phyloP scores from a whole-genome alignment of 2,329 filamentous ascomycete species.

The Xylariales sp. region DNA sequence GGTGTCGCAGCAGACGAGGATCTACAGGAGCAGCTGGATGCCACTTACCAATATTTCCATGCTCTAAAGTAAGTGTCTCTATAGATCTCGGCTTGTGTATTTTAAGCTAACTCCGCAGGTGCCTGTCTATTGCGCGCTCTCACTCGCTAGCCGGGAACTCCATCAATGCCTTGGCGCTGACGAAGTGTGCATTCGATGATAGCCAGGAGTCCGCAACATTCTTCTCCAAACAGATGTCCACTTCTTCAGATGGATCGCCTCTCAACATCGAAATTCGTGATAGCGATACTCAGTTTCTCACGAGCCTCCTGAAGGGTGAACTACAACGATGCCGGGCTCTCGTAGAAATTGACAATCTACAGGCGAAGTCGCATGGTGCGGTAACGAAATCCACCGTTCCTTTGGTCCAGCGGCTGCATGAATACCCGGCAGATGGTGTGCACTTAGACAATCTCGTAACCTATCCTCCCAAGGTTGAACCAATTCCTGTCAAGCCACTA shows the following conservation, averaged over 20 bases:
- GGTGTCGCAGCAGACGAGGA: conserved; percentile 80
- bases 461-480: conserved; percentile 78
- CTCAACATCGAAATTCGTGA: conserved; percentile 65
- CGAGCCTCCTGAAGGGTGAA: conserved; percentile 60
- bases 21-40: conserved; percentile 73
- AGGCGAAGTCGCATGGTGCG: conserved; percentile 38
- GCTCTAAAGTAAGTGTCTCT: conserved; percentile 66
- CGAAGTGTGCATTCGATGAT: conserved; percentile 65
- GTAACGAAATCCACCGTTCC: conserved; percentile 47
- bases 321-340: conserved; percentile 79
- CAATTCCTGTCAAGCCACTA: conserved; percentile 87
- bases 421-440: conserved; percentile 67
- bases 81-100: not conserved
- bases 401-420: conserved; percentile 68
- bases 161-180: conserved; percentile 79
- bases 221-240: conserved; percentile 34
- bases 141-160: conserved; percentile 69
- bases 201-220: conserved; percentile 45
- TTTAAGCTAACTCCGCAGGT: conserved; percentile 43
- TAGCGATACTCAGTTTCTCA: conserved; percentile 54
- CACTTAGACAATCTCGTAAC: conserved; percentile 78
- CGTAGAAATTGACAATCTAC: conserved; percentile 71
- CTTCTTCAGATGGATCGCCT: conserved; percentile 37
- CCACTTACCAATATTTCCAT: conserved; percentile 77
- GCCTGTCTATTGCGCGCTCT: conserved; percentile 78